Evolutionary conservation across 129 eudicot genomes (phyloP).

Genomic region (Arctium lappa): DNA sequence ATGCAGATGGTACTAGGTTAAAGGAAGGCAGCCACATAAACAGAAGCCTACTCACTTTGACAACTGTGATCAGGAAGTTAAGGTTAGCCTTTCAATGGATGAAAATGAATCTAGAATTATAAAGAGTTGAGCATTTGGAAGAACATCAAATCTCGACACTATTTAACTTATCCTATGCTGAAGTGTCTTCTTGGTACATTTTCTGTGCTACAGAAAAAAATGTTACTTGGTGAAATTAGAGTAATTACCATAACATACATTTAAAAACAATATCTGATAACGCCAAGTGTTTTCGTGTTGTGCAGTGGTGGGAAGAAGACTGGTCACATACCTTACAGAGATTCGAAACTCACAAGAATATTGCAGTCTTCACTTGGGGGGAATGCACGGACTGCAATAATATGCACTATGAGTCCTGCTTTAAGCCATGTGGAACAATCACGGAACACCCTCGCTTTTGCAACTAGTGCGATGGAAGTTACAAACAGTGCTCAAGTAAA

Average conservation of each 20-base stretch:
- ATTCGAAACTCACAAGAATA: slow-evolving; percentile 92
- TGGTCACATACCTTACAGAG: slow-evolving; percentile 88
- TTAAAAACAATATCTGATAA: background rate
- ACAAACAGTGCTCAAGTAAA: slow-evolving; percentile 83
- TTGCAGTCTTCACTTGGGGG: slow-evolving; percentile 97
- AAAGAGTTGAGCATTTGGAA: background rate
- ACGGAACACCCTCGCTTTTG: slow-evolving; percentile 80
- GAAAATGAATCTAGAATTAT: background rate
- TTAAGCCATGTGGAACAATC: slow-evolving; percentile 96
- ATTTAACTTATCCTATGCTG: background rate
- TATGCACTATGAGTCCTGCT: slow-evolving; percentile 97
- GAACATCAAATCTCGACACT: background rate
- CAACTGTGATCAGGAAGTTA: slow-evolving; percentile 90
- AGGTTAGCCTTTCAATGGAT: slow-evolving; percentile 46
- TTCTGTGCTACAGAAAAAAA: background rate
- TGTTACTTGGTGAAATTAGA: background rate
- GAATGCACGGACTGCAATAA: slow-evolving; percentile 93
- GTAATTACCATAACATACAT: background rate
- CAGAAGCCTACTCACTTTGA: slow-evolving; percentile 83
- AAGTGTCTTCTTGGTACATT: background rate
- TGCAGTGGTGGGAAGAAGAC: slow-evolving; percentile 82
- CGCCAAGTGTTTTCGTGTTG: slow-evolving; percentile 9
- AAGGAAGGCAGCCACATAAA: slow-evolving; percentile 98
- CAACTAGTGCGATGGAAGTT: slow-evolving; percentile 95
- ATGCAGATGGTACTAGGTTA: slow-evolving; percentile 71